Percentiles rank a stretch among this genome's conserved stretches.
These are phyloP conservation scores for Artemisia annua DNA, from an alignment of 129 eudicot genomes.

Conservation along the genomic window DNA sequence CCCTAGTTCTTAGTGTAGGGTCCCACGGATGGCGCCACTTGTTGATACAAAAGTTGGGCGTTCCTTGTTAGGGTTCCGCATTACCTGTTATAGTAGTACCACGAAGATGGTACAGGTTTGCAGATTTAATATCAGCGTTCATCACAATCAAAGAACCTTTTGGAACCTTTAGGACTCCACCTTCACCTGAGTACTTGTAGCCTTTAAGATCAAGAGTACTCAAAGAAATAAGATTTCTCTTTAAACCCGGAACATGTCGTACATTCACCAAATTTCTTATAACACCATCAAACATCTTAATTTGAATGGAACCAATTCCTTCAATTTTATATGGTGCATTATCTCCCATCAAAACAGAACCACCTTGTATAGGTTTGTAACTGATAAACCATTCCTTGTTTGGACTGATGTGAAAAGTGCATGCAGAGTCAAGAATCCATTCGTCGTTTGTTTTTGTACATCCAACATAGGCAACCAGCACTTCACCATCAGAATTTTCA, in stretches of 20 bases:
- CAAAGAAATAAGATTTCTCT: conserved; percentile 7
- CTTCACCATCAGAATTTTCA: too few relatives aligned
- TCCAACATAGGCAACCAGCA: too few relatives aligned
- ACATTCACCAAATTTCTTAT: conserved; percentile 1
- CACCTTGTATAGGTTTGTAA: not conserved
- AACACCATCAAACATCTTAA: conserved; percentile 20
- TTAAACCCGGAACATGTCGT: conserved; percentile 15
- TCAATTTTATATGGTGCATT: conserved; percentile 14
- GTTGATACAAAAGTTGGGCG: too few relatives aligned
- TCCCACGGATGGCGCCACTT: too few relatives aligned
- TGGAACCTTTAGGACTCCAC: conserved; percentile 14
- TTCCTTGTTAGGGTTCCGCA: too few relatives aligned
- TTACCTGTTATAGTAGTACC: conserved; percentile 18
- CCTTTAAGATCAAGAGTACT: conserved; percentile 21
- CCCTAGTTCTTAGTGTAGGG: too few relatives aligned
- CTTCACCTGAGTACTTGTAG: not conserved
- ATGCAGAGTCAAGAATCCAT: too few relatives aligned
- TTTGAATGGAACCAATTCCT: conserved; percentile 16
- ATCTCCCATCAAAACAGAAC: conserved; percentile 13
- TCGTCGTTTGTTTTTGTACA: too few relatives aligned
- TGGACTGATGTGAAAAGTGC: not conserved
- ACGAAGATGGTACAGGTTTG: conserved; percentile 7
- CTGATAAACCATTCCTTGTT: not conserved
- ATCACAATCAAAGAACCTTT: conserved; percentile 15
- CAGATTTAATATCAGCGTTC: conserved; percentile 1